phyloP scores from a whole-genome alignment of 192 early-diverging fungal species.

The Coemansia sp. region DNA sequence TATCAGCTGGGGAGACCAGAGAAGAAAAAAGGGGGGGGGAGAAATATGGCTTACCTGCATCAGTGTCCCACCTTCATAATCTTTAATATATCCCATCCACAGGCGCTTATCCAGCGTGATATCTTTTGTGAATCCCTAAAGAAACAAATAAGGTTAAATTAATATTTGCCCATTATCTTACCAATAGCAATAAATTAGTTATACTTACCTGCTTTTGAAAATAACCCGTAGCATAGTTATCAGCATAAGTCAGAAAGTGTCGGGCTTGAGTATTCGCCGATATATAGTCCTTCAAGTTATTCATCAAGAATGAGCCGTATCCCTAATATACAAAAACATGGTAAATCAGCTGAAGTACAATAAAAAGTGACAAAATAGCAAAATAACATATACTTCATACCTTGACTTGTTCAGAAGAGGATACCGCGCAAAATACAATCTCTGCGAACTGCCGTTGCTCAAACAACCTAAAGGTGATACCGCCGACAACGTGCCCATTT shows the following conservation, averaged over 20 bases:
- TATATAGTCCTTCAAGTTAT: constrained; percentile 94
- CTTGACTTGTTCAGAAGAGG: constrained; percentile 89
- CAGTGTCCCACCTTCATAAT: constrained; percentile 98
- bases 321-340: constrained; percentile 60
- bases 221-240: constrained; percentile 98
- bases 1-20: background rate
- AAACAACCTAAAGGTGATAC: constrained; percentile 96
- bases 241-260: constrained; percentile 97
- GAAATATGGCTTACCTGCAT: constrained; percentile 67
- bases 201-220: constrained; percentile 87
- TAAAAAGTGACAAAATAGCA: background rate
- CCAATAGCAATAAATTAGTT: background rate
- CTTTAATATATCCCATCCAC: constrained; percentile 99
- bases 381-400: constrained; percentile 40
- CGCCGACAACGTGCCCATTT: constrained; percentile 79
- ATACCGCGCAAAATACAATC: constrained; percentile 98
- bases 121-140: constrained; percentile 93
- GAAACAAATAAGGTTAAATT: background rate
- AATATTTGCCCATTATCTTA: background rate
- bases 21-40: too few relatives aligned
- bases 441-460: constrained; percentile 89
- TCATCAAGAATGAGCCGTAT: constrained; percentile 96
- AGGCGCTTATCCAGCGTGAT: constrained; percentile 90
- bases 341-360: background rate
- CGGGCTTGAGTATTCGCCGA: constrained; percentile 69